Evolutionary conservation across 352 stramenopile genomes (phyloP), one percentile per base, ranked within the genome.

Genomic region (Phytopythium mirpurense): DNA sequence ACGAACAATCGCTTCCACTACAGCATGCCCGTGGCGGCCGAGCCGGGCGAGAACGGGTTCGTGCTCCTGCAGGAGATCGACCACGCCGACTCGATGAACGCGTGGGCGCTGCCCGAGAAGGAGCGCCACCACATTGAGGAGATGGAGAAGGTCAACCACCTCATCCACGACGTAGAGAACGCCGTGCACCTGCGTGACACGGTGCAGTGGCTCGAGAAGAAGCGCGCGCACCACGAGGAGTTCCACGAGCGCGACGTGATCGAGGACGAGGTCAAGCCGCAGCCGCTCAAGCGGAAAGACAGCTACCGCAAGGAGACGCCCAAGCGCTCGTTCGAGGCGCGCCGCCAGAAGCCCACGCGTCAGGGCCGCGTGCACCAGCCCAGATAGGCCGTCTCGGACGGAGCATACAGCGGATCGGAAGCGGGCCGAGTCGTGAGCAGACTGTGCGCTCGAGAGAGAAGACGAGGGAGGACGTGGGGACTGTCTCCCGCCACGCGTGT

Each of bases 1-100:
- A 56, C 57, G 41, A 85, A 85, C 68, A 83, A 90, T 62, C 80
- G 80, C 44, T 90, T 90, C 70, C 80, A 88, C 66, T 90, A 72
- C 65, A 86, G 72, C 43, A 61, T 88, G 56, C 80, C 77, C 11
- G 58, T 87, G 47, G 78, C 74, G 2, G 63, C 72, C 23, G 77
- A 90, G 54, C 79, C 79, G 0, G 79, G 79, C 53, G 58, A 56
- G 3, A 54, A 74, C 55, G 79, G 79, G 51, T 90, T 88, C 57
- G 77, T 88, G 48, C 59, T 90, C 52, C 54, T 90, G 36, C 74
- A 90, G 41, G 74, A 88, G 59, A 81, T 84, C 41, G 75, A 84
- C 38, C 68, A 83, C 59, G 36, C 65, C 24, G 70, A 83, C 63
- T 72, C 68, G 58, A 72, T 71, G 31, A 66, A 38, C 31, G 68